These are phyloP conservation scores for Hypsizygus marmoreus DNA, from an alignment of 768 basidiomycete species.

Conservation along the genomic window DNA sequence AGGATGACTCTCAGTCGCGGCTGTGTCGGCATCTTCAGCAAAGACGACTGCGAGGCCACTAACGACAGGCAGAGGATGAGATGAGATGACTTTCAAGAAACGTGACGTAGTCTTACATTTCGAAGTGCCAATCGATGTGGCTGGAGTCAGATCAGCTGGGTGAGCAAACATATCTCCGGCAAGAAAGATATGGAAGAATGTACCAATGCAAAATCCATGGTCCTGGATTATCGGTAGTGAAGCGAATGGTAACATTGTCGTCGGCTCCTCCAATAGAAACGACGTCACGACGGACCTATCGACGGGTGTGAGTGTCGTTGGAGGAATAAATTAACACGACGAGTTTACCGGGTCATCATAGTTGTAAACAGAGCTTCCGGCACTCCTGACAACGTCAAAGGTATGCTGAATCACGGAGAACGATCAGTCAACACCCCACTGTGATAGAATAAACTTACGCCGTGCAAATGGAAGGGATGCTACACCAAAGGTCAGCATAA, in stretches of 20 bases:
- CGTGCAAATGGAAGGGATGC: conserved; percentile 33
- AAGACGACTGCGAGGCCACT: conserved; percentile 34
- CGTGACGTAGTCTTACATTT: conserved; percentile 29
- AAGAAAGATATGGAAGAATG: background rate
- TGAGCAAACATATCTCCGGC: background rate
- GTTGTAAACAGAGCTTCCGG: conserved; percentile 27
- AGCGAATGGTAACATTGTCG: conserved; percentile 36
- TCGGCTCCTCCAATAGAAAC: conserved; percentile 35
- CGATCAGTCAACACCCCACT: background rate
- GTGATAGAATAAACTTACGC: conserved; percentile 18
- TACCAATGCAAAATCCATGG: conserved; percentile 33
- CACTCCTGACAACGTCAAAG: conserved; percentile 39
- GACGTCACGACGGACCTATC: conserved; percentile 56
- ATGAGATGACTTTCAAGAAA: background rate
- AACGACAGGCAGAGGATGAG: background rate
- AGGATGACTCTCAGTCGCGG: conserved; percentile 21
- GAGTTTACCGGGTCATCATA: background rate
- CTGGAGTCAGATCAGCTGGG: conserved; percentile 12
- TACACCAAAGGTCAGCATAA: conserved; percentile 4
- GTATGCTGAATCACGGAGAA: conserved; percentile 26
- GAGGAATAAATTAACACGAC: too few relatives aligned
- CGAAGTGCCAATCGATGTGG: conserved; percentile 39
- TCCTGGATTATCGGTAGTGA: conserved; percentile 37
- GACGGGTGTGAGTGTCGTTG: too few relatives aligned
- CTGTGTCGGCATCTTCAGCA: conserved; percentile 29